A percentile compares a stretch with the other conserved stretches of the same genome.
phyloP scores from a whole-genome alignment of 805 yeast species.

The Starmera caribaea region DNA sequence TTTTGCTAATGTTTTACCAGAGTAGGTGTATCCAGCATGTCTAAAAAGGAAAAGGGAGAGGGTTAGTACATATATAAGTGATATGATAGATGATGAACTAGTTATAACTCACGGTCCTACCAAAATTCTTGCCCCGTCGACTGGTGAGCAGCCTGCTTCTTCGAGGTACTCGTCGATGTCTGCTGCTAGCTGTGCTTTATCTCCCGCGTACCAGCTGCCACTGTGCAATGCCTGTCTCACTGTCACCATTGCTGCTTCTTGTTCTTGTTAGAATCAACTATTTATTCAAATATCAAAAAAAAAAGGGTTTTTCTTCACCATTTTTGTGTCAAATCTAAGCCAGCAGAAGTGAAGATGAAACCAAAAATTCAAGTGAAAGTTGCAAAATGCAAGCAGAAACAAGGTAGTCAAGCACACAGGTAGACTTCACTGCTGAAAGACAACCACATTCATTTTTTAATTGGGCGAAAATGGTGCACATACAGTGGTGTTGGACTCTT shows the following conservation, averaged over 20 bases:
- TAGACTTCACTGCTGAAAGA: background rate
- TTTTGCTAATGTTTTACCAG: constrained; percentile 70
- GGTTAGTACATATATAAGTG: too few relatives aligned
- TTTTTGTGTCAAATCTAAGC: too few relatives aligned
- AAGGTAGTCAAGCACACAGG: too few relatives aligned
- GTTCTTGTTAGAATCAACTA: too few relatives aligned
- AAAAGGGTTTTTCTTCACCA: too few relatives aligned
- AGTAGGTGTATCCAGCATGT: constrained; percentile 88
- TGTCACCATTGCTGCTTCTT: background rate
- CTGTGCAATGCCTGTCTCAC: constrained; percentile 50
- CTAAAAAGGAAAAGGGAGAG: too few relatives aligned
- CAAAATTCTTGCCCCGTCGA: constrained; percentile 37
- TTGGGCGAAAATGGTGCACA: background rate
- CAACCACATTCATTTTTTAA: background rate
- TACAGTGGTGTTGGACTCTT: background rate
- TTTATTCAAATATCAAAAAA: too few relatives aligned
- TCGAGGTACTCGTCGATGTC: constrained; percentile 43
- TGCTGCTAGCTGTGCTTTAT: constrained; percentile 27
- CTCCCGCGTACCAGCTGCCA: constrained; percentile 77
- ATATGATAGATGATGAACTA: too few relatives aligned
- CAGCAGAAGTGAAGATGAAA: too few relatives aligned
- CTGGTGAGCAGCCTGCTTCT: constrained; percentile 20
- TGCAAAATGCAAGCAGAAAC: too few relatives aligned
- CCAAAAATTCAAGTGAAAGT: too few relatives aligned
- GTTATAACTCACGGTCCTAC: constrained; percentile 39